phyloP scores from a whole-genome alignment of 805 yeast species.

The Sungouiella thailandica region DNA sequence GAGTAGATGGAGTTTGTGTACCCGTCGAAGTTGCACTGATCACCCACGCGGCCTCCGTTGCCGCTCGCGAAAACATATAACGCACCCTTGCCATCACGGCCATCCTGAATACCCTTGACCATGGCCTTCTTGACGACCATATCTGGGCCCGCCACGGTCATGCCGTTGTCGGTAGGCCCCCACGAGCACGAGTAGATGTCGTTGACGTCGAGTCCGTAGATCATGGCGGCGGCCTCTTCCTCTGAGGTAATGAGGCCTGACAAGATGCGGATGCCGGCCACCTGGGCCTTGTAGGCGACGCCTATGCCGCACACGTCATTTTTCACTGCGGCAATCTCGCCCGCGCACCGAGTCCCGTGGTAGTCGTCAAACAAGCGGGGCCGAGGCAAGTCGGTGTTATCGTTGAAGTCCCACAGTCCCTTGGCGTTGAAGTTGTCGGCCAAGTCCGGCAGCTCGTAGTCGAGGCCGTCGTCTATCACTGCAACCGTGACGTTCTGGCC shows the following conservation, averaged over 20 bases:
- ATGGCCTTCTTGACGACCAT: slow-evolving; percentile 73
- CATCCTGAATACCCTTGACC: slow-evolving; percentile 77
- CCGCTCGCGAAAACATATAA: slow-evolving; percentile 95
- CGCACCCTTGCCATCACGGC: slow-evolving; percentile 77
- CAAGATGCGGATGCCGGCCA: slow-evolving; percentile 85
- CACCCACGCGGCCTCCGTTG: slow-evolving; percentile 79
- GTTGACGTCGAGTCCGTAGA: slow-evolving; percentile 74
- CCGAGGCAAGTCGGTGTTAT: slow-evolving; percentile 65
- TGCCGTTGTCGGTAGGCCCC: slow-evolving; percentile 97
- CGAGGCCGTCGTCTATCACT: slow-evolving; percentile 91
- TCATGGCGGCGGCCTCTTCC: slow-evolving; percentile 87
- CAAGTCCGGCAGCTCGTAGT: slow-evolving; percentile 72
- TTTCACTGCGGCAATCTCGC: slow-evolving; percentile 88
- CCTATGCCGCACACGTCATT: slow-evolving; percentile 94
- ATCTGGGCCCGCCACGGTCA: slow-evolving; percentile 80
- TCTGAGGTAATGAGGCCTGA: slow-evolving; percentile 76
- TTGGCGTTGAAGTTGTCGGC: slow-evolving; percentile 59
- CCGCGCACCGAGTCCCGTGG: slow-evolving; percentile 98
- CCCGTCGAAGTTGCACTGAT: slow-evolving; percentile 95
- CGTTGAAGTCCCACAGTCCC: slow-evolving; percentile 95
- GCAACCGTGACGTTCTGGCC: slow-evolving; percentile 85
- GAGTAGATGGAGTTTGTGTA: slow-evolving; percentile 94
- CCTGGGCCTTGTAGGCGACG: slow-evolving; percentile 83
- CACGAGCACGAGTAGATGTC: slow-evolving; percentile 96
- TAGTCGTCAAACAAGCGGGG: slow-evolving; percentile 79